Conservation (phyloP, 2,329 filamentous ascomycete genomes). For the Pseudocercospora eumusae region DNA sequence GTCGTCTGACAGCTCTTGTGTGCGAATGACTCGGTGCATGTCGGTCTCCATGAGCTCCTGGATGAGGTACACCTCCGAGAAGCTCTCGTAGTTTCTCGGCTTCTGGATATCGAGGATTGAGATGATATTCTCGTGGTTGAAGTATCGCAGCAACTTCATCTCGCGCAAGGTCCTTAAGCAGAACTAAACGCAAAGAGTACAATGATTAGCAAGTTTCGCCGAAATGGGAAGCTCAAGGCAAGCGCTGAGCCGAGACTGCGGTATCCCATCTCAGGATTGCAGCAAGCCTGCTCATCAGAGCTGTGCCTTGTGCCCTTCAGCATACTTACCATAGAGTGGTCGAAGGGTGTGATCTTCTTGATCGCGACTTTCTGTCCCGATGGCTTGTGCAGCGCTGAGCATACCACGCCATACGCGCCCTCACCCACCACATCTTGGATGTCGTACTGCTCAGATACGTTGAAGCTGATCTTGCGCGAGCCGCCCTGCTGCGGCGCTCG, state of each 20-base stretch:
- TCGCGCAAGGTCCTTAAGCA: conserved; percentile 85
- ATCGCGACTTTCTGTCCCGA: conserved; percentile 98
- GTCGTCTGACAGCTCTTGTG: conserved; percentile 96
- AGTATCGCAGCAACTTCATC: conserved; percentile 98
- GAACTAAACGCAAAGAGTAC: conserved; percentile 13
- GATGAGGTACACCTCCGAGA: conserved; percentile 97
- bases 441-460: conserved; percentile 98
- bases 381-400: conserved; percentile 96
- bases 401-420: conserved; percentile 97
- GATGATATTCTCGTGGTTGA: conserved; percentile 99
- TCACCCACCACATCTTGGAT: conserved; percentile 99
- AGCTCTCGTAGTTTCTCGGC: conserved; percentile 90
- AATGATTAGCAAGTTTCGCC: neutral
- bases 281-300: neutral
- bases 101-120: conserved; percentile 99
- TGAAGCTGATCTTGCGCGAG: conserved; percentile 96
- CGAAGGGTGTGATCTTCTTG: conserved; percentile 99
- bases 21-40: conserved; percentile 98
- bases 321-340: conserved; percentile 58
- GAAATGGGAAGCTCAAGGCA: neutral
- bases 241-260: neutral
- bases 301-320: neutral
- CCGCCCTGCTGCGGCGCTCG: conserved; percentile 42
- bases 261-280: neutral
- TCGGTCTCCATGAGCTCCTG: conserved; percentile 99